These are phyloP conservation scores for Sistotremastrum niveocremeum DNA, from an alignment of 768 basidiomycete species.

Conservation along the genomic window DNA sequence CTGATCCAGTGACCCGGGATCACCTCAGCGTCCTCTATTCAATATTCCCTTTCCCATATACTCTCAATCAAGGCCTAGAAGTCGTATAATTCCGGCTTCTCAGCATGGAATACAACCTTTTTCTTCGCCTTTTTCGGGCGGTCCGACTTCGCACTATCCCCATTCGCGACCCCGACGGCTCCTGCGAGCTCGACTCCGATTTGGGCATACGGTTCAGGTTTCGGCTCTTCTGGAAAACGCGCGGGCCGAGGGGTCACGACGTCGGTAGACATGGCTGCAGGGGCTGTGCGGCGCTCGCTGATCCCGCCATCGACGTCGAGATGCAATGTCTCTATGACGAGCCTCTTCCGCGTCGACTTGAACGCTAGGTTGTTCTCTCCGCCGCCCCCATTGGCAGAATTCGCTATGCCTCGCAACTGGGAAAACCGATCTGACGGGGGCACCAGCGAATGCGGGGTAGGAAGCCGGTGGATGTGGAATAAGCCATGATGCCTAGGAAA, in stretches of 20 bases:
- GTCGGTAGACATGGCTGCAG: conserved; percentile 13
- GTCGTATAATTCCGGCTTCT: conserved; percentile 60
- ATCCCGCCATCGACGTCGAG: conserved; percentile 80
- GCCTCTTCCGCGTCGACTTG: conserved; percentile 75
- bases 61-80: conserved; percentile 25
- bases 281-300: conserved; percentile 55
- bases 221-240: conserved; percentile 4
- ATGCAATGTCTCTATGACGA: conserved; percentile 86
- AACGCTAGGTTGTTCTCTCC: conserved; percentile 96
- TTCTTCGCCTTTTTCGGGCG: conserved; percentile 41
- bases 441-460: conserved; percentile 57
- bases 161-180: conserved; percentile 5
- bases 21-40: too few relatives aligned
- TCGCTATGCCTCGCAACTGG: conserved; percentile 62
- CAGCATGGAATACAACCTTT: conserved; percentile 54
- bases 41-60: too few relatives aligned
- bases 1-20: too few relatives aligned
- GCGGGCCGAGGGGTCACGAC: background rate
- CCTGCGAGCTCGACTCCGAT: conserved; percentile 4
- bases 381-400: conserved; percentile 39
- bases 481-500: conserved; percentile 86
- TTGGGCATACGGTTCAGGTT: conserved; percentile 12
- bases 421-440: conserved; percentile 78
- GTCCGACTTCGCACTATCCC: conserved; percentile 6
- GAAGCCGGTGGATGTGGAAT: conserved; percentile 62